Percentiles rank a stretch among this genome's conserved stretches.
phyloP scores from a whole-genome alignment of 495 filamentous ascomycete genomes.

The Neurospora pannonica region DNA sequence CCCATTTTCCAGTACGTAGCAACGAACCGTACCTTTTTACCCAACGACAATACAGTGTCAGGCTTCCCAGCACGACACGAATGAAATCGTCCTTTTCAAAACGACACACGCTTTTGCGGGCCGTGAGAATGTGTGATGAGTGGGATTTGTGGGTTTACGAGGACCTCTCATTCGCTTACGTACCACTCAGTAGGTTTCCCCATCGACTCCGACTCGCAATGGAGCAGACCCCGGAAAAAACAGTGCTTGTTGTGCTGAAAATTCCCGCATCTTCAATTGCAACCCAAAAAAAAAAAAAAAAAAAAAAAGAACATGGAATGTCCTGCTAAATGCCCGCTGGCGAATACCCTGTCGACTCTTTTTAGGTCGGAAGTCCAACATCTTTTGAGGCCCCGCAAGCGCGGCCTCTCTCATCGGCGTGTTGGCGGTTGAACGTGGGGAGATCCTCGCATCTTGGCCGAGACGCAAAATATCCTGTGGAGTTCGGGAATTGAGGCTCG shows the following conservation, averaged over 20 bases:
- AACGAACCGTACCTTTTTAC: not conserved
- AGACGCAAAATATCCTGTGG: not conserved
- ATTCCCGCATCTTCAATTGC: not conserved
- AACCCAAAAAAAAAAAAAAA: not conserved
- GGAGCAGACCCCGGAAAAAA: not conserved
- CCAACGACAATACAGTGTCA: not conserved
- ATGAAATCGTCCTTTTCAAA: not conserved
- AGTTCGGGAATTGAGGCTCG: not conserved
- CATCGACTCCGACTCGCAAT: not conserved
- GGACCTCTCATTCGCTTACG: not conserved
- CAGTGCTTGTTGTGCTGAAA: not conserved
- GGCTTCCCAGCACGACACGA: not conserved
- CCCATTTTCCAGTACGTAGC: not conserved
- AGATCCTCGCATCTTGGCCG: not conserved
- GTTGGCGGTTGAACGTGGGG: not conserved
- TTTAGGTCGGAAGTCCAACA: not conserved
- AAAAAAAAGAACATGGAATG: not conserved
- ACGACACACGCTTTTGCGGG: not conserved
- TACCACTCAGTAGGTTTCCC: not conserved
- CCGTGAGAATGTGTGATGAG: not conserved
- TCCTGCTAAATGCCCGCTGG: not conserved
- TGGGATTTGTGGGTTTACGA: not conserved
- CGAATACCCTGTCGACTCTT: not conserved
- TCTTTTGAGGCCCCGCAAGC: not conserved
- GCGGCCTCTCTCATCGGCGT: not conserved